Conservation (phyloP, 2,329 filamentous ascomycete genomes). For the Verticillium klebahnii region DNA sequence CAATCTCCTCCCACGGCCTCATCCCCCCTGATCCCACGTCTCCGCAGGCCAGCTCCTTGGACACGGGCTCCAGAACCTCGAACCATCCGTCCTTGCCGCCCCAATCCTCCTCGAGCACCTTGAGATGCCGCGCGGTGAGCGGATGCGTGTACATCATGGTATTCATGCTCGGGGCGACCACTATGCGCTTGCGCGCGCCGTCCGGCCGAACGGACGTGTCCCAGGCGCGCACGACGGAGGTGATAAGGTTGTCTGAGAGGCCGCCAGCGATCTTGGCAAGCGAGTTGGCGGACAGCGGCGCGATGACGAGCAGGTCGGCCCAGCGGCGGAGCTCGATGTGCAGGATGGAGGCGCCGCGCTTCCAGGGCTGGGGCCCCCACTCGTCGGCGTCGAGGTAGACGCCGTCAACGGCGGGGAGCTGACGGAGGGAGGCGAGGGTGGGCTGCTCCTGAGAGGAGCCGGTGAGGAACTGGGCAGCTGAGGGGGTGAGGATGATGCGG, state of each 20-base stretch:
- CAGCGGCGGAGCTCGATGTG: constrained; percentile 81
- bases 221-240: constrained; percentile 77
- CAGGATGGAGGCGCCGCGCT: constrained; percentile 70
- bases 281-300: constrained; percentile 78
- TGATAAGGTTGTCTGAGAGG: constrained; percentile 72
- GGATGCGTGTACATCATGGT: constrained; percentile 87
- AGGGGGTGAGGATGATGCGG: constrained; percentile 74
- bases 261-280: constrained; percentile 81
- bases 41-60: constrained; percentile 79
- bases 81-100: constrained; percentile 55
- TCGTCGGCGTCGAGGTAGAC: constrained; percentile 84
- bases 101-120: constrained; percentile 71
- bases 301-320: constrained; percentile 77
- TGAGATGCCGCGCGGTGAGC: constrained; percentile 68
- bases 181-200: constrained; percentile 56
- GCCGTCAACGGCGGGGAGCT: constrained; percentile 68
- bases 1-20: constrained; percentile 75
- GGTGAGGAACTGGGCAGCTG: constrained; percentile 69
- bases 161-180: constrained; percentile 84
- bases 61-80: constrained; percentile 66
- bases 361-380: constrained; percentile 72
- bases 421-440: constrained; percentile 50
- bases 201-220: constrained; percentile 66
- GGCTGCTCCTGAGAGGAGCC: constrained; percentile 78
- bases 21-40: constrained; percentile 80